phyloP scores from a whole-genome alignment of 2,329 filamentous ascomycete genomes.

The Periconia sp. region DNA sequence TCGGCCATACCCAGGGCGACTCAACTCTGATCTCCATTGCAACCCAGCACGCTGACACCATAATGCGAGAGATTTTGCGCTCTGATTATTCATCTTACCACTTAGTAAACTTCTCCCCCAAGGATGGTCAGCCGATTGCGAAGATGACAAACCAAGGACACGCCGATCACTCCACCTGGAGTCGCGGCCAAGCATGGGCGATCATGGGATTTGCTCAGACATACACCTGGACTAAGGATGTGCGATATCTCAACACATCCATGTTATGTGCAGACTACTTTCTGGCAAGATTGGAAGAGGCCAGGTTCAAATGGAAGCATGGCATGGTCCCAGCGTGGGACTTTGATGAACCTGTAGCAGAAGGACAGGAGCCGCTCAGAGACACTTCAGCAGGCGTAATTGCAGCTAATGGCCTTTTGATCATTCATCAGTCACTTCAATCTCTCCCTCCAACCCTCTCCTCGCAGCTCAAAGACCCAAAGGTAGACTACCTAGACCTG shows the following conservation, averaged over 20 bases:
- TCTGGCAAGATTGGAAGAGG: constrained; percentile 46
- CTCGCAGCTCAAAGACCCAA: background rate
- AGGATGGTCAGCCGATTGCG: constrained; percentile 51
- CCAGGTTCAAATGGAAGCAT: constrained; percentile 34
- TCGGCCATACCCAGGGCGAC: constrained; percentile 37
- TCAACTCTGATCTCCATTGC: constrained; percentile 42
- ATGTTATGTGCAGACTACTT: constrained; percentile 56
- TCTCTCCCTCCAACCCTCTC: constrained; percentile 14
- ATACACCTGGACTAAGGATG: constrained; percentile 55
- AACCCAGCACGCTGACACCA: constrained; percentile 46
- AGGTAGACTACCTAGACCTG: constrained; percentile 21
- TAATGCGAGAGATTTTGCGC: constrained; percentile 44
- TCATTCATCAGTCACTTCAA: constrained; percentile 46
- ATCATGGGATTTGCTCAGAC: constrained; percentile 56
- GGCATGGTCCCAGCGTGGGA: constrained; percentile 56
- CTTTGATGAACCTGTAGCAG: constrained; percentile 56
- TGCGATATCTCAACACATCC: constrained; percentile 52
- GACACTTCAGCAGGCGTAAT: constrained; percentile 51
- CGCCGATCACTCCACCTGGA: constrained; percentile 53
- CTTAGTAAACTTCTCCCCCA: constrained; percentile 55
- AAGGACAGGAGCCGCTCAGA: constrained; percentile 35
- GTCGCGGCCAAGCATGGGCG: constrained; percentile 58
- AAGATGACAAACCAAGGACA: constrained; percentile 58
- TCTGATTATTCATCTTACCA: constrained; percentile 48
- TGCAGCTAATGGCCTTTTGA: constrained; percentile 50